Conservation (phyloP, 176 grass and related monocot genomes). For the Cymbopogon citratus region DNA sequence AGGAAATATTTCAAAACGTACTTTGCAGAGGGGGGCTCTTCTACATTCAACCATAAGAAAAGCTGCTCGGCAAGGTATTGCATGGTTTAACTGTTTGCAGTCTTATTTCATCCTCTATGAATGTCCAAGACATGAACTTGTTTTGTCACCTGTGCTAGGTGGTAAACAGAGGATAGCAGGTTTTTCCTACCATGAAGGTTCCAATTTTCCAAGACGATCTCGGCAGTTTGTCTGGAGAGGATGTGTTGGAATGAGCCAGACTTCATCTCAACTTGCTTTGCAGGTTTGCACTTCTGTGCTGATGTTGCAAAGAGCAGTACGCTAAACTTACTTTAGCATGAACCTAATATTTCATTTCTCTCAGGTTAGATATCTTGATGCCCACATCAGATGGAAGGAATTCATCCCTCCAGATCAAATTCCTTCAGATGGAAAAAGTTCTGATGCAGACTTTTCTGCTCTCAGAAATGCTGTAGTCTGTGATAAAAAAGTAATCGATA, state of each 20-base stretch:
- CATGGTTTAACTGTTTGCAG: conserved; percentile 15
- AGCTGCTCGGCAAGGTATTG: conserved; percentile 94
- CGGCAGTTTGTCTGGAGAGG: conserved; percentile 78
- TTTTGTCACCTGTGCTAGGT: conserved; percentile 42
- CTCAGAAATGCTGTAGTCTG: conserved; percentile 95
- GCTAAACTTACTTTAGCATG: conserved; percentile 14
- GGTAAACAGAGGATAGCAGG: conserved; percentile 63
- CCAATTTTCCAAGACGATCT: conserved; percentile 69
- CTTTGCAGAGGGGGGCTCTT: conserved; percentile 68
- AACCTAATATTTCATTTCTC: conserved; percentile 28
- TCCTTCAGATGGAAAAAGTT: conserved; percentile 59
- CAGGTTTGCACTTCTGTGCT: conserved; percentile 46
- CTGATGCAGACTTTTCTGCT: conserved; percentile 56
- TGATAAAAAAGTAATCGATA: conserved; percentile 59
- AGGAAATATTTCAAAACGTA: conserved; percentile 70
- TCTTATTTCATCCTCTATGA: conserved; percentile 13
- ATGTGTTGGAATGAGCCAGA: conserved; percentile 71
- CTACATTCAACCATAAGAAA: conserved; percentile 42
- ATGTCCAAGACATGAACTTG: background rate
- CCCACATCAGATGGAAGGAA: conserved; percentile 93
- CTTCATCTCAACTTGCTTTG: conserved; percentile 79
- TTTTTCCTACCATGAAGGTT: conserved; percentile 76
- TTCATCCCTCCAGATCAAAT: conserved; percentile 75
- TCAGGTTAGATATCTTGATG: conserved; percentile 97
- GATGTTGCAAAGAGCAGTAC: conserved; percentile 8